These are phyloP conservation scores for Sclerospora graminicola DNA, from an alignment of 352 stramenopile species.

Conservation along the genomic window DNA sequence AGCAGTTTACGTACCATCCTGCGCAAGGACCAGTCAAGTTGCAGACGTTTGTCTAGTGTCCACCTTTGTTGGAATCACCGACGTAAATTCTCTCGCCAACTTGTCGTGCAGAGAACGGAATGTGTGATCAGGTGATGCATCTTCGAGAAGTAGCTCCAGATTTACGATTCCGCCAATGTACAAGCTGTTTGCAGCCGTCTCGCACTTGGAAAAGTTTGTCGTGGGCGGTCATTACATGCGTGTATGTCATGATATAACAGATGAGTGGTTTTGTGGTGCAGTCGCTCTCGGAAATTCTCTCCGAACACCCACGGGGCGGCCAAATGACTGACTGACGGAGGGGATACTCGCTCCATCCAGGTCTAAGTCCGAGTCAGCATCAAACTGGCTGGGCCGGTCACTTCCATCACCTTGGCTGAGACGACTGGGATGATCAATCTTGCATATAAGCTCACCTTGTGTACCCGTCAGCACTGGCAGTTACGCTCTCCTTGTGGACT, in stretches of 20 bases:
- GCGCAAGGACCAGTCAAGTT: conserved; percentile 71
- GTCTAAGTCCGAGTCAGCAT: no score
- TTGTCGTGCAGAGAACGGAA: conserved; percentile 46
- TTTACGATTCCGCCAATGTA: conserved; percentile 48
- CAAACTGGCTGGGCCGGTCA: no score
- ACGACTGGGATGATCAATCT: no score
- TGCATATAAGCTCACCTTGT: no score
- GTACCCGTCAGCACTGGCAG: no score
- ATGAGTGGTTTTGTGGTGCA: conserved; percentile 84
- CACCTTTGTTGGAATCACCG: conserved; percentile 57
- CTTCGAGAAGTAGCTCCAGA: conserved; percentile 12
- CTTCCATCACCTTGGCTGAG: no score
- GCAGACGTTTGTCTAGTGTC: conserved; percentile 79
- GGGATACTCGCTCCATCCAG: no score
- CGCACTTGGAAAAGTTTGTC: conserved; percentile 69
- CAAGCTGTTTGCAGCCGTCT: conserved; percentile 77
- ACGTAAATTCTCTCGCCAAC: conserved; percentile 49
- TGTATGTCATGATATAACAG: conserved; percentile 78
- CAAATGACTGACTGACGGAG: no score
- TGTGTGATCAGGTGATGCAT: conserved; percentile 7
- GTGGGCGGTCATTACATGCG: conserved; percentile 78
- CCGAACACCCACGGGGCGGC: no score
- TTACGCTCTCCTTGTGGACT: no score
- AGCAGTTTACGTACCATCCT: conserved; percentile 79
- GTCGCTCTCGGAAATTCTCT: no score